Evolutionary conservation across 1,284 basidiomycete genomes (phyloP).

Genomic region (Naganishia albida): DNA sequence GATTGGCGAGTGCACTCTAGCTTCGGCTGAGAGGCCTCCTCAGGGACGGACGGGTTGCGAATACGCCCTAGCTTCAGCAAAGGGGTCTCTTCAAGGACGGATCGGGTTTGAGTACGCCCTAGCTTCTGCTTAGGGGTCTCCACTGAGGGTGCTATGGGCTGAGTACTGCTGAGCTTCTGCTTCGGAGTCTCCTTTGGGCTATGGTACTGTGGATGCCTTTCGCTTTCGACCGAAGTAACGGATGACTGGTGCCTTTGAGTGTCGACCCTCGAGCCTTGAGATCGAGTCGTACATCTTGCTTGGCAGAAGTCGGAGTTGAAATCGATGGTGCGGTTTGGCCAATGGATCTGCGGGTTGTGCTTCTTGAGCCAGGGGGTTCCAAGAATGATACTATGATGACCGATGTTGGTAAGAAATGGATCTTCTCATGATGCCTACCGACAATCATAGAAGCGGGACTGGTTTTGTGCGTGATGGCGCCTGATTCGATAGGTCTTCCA

Average conservation of each 20-base stretch:
- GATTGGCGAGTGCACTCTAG: neutral
- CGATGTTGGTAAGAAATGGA: conserved; percentile 8
- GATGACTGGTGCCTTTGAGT: neutral
- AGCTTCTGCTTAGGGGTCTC: neutral
- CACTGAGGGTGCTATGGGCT: neutral
- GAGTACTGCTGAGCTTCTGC: neutral
- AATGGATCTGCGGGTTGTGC: conserved; percentile 16
- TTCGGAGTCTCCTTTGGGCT: neutral
- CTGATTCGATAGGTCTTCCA: conserved; percentile 9
- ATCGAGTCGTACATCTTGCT: neutral
- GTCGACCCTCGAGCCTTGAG: neutral
- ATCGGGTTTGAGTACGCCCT: neutral
- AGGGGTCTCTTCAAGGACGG: neutral
- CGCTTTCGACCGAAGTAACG: neutral
- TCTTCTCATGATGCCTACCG: conserved; percentile 1
- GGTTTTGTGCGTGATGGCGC: conserved; percentile 14
- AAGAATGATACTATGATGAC: conserved; percentile 13
- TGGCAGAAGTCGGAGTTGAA: neutral
- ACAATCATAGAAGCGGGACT: neutral
- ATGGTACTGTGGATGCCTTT: neutral
- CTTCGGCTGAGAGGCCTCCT: neutral
- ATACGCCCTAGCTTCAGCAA: neutral
- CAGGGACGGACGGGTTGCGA: neutral
- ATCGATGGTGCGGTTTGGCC: neutral
- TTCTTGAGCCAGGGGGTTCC: conserved; percentile 11